Conservation (phyloP, 176 grass and related monocot species). For the Pontederia paniculata region DNA sequence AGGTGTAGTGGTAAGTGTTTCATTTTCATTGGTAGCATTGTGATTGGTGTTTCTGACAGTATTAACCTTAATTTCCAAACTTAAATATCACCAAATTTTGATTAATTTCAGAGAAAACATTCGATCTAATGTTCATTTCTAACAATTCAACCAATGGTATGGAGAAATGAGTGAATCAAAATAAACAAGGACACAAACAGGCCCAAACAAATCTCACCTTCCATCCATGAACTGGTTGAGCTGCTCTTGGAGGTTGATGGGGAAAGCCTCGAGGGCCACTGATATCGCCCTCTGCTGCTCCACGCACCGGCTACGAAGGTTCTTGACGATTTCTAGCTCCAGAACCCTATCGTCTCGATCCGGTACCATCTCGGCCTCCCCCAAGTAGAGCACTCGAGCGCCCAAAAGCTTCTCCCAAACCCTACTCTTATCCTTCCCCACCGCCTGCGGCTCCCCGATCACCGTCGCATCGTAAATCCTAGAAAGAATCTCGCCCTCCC, state of each 20-base stretch:
- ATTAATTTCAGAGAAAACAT: too few relatives aligned
- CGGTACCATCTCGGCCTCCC: slow-evolving; percentile 84
- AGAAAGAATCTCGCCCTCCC: slow-evolving; percentile 37
- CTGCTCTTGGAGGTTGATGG: slow-evolving; percentile 64
- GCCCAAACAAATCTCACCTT: slow-evolving; percentile 33
- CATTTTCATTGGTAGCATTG: too few relatives aligned
- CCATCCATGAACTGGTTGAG: slow-evolving; percentile 69
- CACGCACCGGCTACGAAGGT: slow-evolving; percentile 37
- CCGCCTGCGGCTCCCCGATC: slow-evolving; percentile 79
- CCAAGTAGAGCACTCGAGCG: slow-evolving; percentile 83
- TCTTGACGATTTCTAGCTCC: slow-evolving; percentile 76
- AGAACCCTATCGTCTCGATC: slow-evolving; percentile 68
- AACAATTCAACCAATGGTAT: too few relatives aligned
- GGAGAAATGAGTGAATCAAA: not conserved
- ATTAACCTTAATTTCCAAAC: too few relatives aligned
- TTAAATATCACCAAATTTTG: too few relatives aligned
- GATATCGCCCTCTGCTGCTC: slow-evolving; percentile 46
- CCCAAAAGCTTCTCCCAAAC: slow-evolving; percentile 98
- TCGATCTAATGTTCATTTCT: too few relatives aligned
- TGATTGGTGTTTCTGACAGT: too few relatives aligned
- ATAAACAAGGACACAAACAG: not conserved
- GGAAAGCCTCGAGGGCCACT: slow-evolving; percentile 68
- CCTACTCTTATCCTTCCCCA: slow-evolving; percentile 74
- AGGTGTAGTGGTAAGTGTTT: too few relatives aligned
- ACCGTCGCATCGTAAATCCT: slow-evolving; percentile 91